Base-by-base conservation (phyloP, 2,329 filamentous ascomycete genomes). In the Diplodia corticola region DNA sequence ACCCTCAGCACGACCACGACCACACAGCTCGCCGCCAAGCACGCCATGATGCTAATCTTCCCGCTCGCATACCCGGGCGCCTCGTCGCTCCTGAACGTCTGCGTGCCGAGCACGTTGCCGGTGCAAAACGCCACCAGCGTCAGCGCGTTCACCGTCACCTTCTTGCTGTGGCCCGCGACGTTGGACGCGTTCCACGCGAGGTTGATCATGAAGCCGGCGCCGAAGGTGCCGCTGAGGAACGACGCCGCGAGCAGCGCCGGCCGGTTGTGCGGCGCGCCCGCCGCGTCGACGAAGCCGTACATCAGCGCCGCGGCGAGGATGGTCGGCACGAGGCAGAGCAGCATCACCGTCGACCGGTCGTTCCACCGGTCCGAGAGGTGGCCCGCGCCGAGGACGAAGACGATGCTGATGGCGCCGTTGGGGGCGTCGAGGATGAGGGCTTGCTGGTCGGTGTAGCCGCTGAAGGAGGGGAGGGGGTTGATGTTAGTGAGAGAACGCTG, bases 151-250 rank as follows among this genome's bases (percentile, higher is more conserved):
- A 80, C 77, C 0, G 80, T 81, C 26, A 82, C 79, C 67, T 83
- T 83, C 73, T 84, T 84, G 2, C 81, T 82, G 65, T 84, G 80
- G 0, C 82, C 81, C 5, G 79, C 80, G 2, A 80, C 74, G 66
- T 84, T 84, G 17, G 74, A 78, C 28, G 81, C 78, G 12, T 81
- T 81, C 80, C 79, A 82, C 10, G 79, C 78, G 28, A 80, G 73
- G 12, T 73, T 64, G 73, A 78, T 61, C 78, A 79, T 81, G 54
- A 80, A 68, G 7, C 77, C 72, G 0, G 77, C 72, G 26, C 74
- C 71, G 6, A 79, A 67, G 13, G 79, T 73, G 3, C 78, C 78
- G 1, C 73, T 71, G 37, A 77, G 65, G 55, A 75, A 76, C 2
- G 72, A 74, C 1, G 73, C 70, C 2, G 77, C 66, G 1, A 80